Conservation (phyloP, 2,329 filamentous ascomycete genomes). For the Microdochium bolleyi region DNA sequence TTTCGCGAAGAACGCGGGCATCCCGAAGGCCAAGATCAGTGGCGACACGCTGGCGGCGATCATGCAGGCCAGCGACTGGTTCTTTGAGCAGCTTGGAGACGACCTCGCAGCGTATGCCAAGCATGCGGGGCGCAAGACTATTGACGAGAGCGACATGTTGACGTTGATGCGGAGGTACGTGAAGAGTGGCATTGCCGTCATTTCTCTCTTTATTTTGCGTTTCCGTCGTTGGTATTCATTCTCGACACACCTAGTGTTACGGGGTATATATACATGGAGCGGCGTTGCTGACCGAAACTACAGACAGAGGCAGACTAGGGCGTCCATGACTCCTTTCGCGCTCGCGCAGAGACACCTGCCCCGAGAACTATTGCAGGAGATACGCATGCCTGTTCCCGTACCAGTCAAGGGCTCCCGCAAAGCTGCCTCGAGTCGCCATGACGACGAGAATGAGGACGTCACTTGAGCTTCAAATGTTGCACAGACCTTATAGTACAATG, state of each 20-base stretch:
- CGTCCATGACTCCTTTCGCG: constrained; percentile 69
- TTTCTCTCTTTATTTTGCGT: too few relatives aligned
- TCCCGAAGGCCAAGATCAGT: constrained; percentile 59
- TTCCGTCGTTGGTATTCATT: too few relatives aligned
- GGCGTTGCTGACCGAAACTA: constrained; percentile 9
- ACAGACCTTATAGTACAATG: not conserved
- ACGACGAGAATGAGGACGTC: constrained; percentile 30
- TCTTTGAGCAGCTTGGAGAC: constrained; percentile 79
- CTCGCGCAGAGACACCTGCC: constrained; percentile 79
- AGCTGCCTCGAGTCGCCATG: constrained; percentile 25
- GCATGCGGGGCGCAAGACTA: constrained; percentile 75
- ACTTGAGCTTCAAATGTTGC: constrained; percentile 9
- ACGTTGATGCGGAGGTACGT: constrained; percentile 76
- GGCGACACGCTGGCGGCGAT: constrained; percentile 69
- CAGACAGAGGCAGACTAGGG: constrained; percentile 71
- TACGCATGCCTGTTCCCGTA: constrained; percentile 60
- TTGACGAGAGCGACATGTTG: constrained; percentile 78
- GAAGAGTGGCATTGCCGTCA: constrained; percentile 9
- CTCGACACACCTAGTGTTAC: constrained; percentile 5
- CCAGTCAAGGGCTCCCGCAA: constrained; percentile 38
- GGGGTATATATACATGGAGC: constrained; percentile 7
- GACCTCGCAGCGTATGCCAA: constrained; percentile 73
- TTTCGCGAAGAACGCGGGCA: constrained; percentile 59
- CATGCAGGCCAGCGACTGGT: constrained; percentile 79
- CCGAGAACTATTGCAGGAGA: constrained; percentile 72